These are phyloP conservation scores for Thelephora aurantiotincta DNA, from an alignment of 768 basidiomycete species.

Conservation along the genomic window DNA sequence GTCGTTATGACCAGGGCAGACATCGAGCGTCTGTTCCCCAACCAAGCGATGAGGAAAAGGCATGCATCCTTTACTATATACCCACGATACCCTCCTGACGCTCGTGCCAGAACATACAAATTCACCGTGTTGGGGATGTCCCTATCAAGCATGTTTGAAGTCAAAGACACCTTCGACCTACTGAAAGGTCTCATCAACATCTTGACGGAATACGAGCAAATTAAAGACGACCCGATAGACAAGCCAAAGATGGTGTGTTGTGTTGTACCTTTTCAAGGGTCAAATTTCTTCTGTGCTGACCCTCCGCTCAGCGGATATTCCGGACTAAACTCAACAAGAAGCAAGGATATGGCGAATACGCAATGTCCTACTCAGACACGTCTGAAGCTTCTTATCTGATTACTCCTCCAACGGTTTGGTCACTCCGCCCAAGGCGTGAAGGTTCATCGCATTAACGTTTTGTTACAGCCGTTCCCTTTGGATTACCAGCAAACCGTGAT, in stretches of 20 bases:
- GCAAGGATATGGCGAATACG: constrained; percentile 44
- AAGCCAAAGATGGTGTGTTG: constrained; percentile 55
- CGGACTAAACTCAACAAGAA: constrained; percentile 23
- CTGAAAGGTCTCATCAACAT: constrained; percentile 60
- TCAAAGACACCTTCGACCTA: constrained; percentile 67
- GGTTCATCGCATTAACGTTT: background rate
- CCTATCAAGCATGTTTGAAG: constrained; percentile 68
- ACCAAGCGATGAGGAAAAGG: constrained; percentile 68
- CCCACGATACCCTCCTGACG: background rate
- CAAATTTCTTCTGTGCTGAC: background rate
- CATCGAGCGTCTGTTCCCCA: constrained; percentile 62
- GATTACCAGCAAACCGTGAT: constrained; percentile 86
- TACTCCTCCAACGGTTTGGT: constrained; percentile 56
- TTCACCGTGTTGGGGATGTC: constrained; percentile 83
- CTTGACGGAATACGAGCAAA: constrained; percentile 64
- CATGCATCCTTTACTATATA: constrained; percentile 16
- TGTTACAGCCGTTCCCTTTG: constrained; percentile 65
- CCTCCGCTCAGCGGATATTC: background rate
- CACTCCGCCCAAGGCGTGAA: constrained; percentile 1
- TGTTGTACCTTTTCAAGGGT: background rate
- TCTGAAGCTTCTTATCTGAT: constrained; percentile 59
- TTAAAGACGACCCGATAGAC: constrained; percentile 48
- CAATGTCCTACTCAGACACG: constrained; percentile 43
- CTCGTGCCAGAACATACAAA: constrained; percentile 47
- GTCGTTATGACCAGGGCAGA: constrained; percentile 64